phyloP scores from a whole-genome alignment of 306 rosid genomes.

The Glycyrrhiza uralensis region DNA sequence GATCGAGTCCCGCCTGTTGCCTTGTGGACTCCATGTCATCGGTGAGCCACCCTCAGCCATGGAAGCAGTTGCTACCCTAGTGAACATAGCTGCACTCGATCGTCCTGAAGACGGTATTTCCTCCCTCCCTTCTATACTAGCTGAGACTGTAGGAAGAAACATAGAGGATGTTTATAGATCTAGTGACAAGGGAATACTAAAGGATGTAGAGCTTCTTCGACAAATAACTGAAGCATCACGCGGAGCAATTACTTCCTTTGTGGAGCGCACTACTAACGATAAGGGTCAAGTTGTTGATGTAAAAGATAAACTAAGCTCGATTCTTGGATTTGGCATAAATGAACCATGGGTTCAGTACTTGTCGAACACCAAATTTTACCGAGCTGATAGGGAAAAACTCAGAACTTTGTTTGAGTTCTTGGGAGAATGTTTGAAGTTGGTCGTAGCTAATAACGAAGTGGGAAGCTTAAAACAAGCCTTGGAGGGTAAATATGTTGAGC shows the following conservation, averaged over 20 bases:
- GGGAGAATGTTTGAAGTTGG: conserved; percentile 80
- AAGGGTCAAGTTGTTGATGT: conserved; percentile 97
- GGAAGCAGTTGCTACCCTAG: conserved; percentile 98
- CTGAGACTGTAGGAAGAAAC: conserved; percentile 79
- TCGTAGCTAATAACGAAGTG: conserved; percentile 89
- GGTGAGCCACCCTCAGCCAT: conserved; percentile 98
- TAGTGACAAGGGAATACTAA: conserved; percentile 79
- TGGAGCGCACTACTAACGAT: conserved; percentile 74
- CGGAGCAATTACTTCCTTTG: conserved; percentile 77
- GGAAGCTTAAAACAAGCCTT: conserved; percentile 97
- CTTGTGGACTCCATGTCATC: conserved; percentile 95
- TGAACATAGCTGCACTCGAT: conserved; percentile 90
- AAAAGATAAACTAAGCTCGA: conserved; percentile 55
- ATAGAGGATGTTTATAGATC: conserved; percentile 83
- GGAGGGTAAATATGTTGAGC: conserved; percentile 94
- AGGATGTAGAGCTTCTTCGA: conserved; percentile 93
- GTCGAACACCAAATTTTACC: conserved; percentile 81
- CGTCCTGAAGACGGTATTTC: conserved; percentile 86
- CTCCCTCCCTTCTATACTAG: conserved; percentile 76
- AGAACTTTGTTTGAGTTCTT: conserved; percentile 63
- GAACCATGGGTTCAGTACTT: conserved; percentile 94
- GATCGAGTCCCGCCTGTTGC: conserved; percentile 90
- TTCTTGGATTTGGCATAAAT: conserved; percentile 84
- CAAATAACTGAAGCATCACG: conserved; percentile 88
- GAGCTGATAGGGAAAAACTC: conserved; percentile 84